Percentiles rank a stretch among this genome's conserved stretches.
These are phyloP conservation scores for Euphorbia schlechtendalii DNA, from an alignment of 441 rosid genomes.

Conservation along the genomic window DNA sequence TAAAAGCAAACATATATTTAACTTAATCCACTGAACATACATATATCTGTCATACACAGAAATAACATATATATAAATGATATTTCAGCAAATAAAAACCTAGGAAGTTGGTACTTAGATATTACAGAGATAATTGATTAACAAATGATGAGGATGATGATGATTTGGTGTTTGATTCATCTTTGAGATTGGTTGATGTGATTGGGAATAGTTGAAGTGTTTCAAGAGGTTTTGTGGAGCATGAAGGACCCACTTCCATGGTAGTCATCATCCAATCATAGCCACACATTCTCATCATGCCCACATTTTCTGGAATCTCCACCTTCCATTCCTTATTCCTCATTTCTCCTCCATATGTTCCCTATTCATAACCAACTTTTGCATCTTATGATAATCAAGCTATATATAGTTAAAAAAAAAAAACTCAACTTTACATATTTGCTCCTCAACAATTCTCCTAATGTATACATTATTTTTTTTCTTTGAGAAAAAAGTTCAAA, in stretches of 20 bases:
- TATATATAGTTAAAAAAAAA: background rate
- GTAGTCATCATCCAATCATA: constrained; percentile 50
- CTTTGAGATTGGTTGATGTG: constrained; percentile 60
- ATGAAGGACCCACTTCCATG: constrained; percentile 34
- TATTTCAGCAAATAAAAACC: background rate
- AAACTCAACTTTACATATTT: background rate
- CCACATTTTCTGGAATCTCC: constrained; percentile 25
- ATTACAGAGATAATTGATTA: background rate
- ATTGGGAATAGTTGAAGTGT: constrained; percentile 93
- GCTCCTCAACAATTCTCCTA: background rate
- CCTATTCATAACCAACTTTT: constrained; percentile 3
- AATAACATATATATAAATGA: background rate
- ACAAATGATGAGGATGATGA: constrained; percentile 5
- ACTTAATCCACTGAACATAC: background rate
- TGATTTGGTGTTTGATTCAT: constrained; percentile 30
- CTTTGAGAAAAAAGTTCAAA: background rate
- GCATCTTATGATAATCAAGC: background rate
- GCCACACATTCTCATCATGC: constrained; percentile 33
- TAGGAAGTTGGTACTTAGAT: too few species aligned
- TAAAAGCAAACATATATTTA: too few species aligned
- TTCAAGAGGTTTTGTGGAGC: constrained; percentile 42
- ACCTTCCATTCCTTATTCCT: constrained; percentile 31
- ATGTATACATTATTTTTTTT: background rate
- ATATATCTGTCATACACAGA: constrained; percentile 1
- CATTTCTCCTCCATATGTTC: constrained; percentile 27